A percentile compares a stretch with the other conserved stretches of the same genome.
Evolutionary conservation across 1,284 basidiomycete genomes (phyloP).

Genomic region (Tausonia pullulans): DNA sequence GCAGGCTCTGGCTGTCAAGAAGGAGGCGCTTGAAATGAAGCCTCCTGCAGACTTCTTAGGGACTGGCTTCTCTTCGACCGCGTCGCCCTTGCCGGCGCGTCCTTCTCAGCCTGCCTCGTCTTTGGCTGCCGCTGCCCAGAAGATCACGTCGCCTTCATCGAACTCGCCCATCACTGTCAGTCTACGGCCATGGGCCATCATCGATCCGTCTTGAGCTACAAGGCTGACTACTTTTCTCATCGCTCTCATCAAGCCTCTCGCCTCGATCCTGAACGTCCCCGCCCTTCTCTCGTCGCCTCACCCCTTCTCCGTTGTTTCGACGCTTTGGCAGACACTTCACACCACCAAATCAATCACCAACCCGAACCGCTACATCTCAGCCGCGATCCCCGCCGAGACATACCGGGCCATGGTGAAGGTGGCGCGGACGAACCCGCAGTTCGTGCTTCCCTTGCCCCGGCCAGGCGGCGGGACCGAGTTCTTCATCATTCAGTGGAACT

Average conservation of each 20-base stretch:
- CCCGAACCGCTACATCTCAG: slow-evolving; percentile 69
- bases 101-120: background rate
- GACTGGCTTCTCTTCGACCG: background rate
- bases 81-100: background rate
- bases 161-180: slow-evolving; percentile 4
- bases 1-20: slow-evolving; percentile 23
- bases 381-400: slow-evolving; percentile 57
- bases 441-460: slow-evolving; percentile 66
- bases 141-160: background rate
- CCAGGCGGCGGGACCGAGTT: slow-evolving; percentile 49
- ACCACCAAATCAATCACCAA: slow-evolving; percentile 60
- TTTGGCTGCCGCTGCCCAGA: background rate
- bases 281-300: slow-evolving; percentile 59
- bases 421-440: slow-evolving; percentile 54
- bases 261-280: slow-evolving; percentile 64
- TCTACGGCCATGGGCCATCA: background rate
- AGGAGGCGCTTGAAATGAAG: slow-evolving; percentile 6
- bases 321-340: slow-evolving; percentile 84
- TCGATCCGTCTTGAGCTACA: background rate
- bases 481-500: slow-evolving; percentile 71
- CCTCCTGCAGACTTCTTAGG: background rate
- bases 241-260: slow-evolving; percentile 51
- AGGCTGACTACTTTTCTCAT: background rate
- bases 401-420: slow-evolving; percentile 58
- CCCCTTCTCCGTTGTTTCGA: slow-evolving; percentile 56